These are phyloP conservation scores for Tylopilus sp. DNA, from an alignment of 768 basidiomycete species.

Conservation along the genomic window DNA sequence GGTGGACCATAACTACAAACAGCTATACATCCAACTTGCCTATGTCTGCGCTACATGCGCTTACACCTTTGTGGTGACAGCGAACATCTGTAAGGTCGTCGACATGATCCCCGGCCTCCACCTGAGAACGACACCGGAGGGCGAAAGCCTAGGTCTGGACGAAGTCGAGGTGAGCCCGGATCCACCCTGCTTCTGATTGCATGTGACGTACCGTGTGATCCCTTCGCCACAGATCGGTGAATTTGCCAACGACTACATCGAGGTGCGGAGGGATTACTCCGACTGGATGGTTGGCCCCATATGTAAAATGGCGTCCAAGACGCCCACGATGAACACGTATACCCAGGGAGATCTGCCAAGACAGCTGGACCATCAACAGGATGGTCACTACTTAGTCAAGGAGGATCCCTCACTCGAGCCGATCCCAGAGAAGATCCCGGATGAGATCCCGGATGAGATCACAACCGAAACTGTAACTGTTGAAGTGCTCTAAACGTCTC, in stretches of 20 bases:
- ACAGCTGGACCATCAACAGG: constrained; percentile 27
- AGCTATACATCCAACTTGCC: constrained; percentile 74
- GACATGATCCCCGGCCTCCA: constrained; percentile 57
- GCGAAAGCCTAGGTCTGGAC: constrained; percentile 63
- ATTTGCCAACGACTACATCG: constrained; percentile 66
- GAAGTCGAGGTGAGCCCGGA: constrained; percentile 57
- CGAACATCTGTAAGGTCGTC: constrained; percentile 52
- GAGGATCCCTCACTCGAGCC: constrained; percentile 17
- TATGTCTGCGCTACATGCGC: constrained; percentile 55
- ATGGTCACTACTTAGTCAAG: not conserved
- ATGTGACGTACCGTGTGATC: not conserved
- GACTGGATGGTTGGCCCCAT: constrained; percentile 43
- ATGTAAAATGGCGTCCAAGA: constrained; percentile 7
- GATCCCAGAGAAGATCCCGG: constrained; percentile 15
- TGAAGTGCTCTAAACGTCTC: not conserved
- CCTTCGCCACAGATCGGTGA: constrained; percentile 51
- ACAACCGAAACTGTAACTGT: not conserved
- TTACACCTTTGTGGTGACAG: constrained; percentile 63
- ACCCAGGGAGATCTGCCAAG: constrained; percentile 39
- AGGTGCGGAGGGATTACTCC: constrained; percentile 62
- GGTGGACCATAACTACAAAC: constrained; percentile 74
- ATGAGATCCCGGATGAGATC: constrained; percentile 3
- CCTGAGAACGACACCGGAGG: constrained; percentile 50
- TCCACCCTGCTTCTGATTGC: not conserved
- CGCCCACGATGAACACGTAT: constrained; percentile 8